Conservation (phyloP, 495 filamentous ascomycete species). For the Penicillium lagena region DNA sequence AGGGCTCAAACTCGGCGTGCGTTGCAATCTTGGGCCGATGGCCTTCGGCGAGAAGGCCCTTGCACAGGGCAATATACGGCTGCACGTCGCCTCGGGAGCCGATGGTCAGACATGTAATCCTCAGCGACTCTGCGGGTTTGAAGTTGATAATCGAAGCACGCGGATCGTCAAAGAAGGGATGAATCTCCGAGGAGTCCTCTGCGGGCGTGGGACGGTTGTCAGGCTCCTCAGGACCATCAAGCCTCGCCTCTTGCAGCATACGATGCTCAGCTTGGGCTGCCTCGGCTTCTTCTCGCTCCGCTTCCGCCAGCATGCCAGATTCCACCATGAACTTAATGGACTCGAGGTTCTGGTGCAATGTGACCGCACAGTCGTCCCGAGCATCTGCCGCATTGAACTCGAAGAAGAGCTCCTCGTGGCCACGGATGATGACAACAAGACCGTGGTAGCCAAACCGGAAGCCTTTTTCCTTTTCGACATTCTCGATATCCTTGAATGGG, state of each 20-base stretch:
- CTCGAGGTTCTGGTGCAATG: slow-evolving; percentile 69
- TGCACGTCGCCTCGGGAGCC: slow-evolving; percentile 95
- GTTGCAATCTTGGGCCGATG: slow-evolving; percentile 87
- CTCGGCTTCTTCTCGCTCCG: slow-evolving; percentile 66
- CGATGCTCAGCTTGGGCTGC: slow-evolving; percentile 77
- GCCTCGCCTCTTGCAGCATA: slow-evolving; percentile 71
- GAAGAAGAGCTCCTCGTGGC: slow-evolving; percentile 96
- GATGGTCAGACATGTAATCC: slow-evolving; percentile 92
- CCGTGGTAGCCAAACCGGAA: slow-evolving; percentile 90
- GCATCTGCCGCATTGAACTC: slow-evolving; percentile 73
- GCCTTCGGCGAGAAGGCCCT: slow-evolving; percentile 80
- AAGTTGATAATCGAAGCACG: slow-evolving; percentile 91
- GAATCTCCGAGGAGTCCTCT: slow-evolving; percentile 40
- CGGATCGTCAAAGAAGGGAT: slow-evolving; percentile 87
- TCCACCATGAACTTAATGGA: slow-evolving; percentile 66
- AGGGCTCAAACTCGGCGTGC: slow-evolving; percentile 80
- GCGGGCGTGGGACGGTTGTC: slow-evolving; percentile 37
- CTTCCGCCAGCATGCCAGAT: slow-evolving; percentile 59
- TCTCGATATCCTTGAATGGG: slow-evolving; percentile 87
- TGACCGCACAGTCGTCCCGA: slow-evolving; percentile 84
- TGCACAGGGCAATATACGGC: slow-evolving; percentile 94
- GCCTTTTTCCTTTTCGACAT: slow-evolving; percentile 90
- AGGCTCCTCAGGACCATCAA: slow-evolving; percentile 52
- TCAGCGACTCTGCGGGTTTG: slow-evolving; percentile 75
- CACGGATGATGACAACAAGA: slow-evolving; percentile 83